Percentiles rank a stretch among this genome's conserved stretches.
These are phyloP conservation scores for Furculomyces boomerangus DNA, from an alignment of 371 early-diverging fungal genomes.

Conservation along the genomic window DNA sequence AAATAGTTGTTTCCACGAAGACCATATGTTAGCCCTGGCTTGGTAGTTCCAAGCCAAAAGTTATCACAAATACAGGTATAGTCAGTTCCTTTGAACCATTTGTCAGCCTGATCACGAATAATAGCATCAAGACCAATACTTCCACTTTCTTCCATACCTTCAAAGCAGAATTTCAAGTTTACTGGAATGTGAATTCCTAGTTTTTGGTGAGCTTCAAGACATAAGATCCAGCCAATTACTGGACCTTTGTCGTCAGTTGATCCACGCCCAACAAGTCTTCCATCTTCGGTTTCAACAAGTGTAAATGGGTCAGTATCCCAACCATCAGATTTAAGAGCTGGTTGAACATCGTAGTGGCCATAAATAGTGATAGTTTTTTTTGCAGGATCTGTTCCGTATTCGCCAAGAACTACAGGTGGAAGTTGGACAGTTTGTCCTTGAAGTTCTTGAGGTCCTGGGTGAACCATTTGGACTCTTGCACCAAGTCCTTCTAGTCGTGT, in stretches of 20 bases:
- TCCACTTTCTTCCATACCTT: slow-evolving; percentile 83
- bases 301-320: slow-evolving; percentile 88
- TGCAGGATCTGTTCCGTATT: slow-evolving; percentile 67
- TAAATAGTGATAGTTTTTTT: slow-evolving; percentile 94
- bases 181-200: slow-evolving; percentile 79
- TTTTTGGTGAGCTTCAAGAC: slow-evolving; percentile 79
- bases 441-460: slow-evolving; percentile 70
- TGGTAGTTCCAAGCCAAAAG: slow-evolving; percentile 87
- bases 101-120: slow-evolving; percentile 61
- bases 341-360: slow-evolving; percentile 92
- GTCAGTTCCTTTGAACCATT: slow-evolving; percentile 77
- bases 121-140: slow-evolving; percentile 87
- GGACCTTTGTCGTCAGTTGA: slow-evolving; percentile 93
- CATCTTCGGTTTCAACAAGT: slow-evolving; percentile 63
- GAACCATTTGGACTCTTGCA: slow-evolving; percentile 33
- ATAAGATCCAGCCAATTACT: slow-evolving; percentile 84
- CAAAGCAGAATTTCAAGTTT: slow-evolving; percentile 88
- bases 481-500: slow-evolving; percentile 57
- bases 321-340: slow-evolving; percentile 87
- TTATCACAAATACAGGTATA: slow-evolving; percentile 92
- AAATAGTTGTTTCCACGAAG: slow-evolving; percentile 90
- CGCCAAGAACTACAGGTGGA: slow-evolving; percentile 84
- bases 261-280: slow-evolving; percentile 81
- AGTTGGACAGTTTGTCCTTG: slow-evolving; percentile 57
- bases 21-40: slow-evolving; percentile 94